Conservation (phyloP, 345 rosid genomes). For the Murraya paniculata region DNA sequence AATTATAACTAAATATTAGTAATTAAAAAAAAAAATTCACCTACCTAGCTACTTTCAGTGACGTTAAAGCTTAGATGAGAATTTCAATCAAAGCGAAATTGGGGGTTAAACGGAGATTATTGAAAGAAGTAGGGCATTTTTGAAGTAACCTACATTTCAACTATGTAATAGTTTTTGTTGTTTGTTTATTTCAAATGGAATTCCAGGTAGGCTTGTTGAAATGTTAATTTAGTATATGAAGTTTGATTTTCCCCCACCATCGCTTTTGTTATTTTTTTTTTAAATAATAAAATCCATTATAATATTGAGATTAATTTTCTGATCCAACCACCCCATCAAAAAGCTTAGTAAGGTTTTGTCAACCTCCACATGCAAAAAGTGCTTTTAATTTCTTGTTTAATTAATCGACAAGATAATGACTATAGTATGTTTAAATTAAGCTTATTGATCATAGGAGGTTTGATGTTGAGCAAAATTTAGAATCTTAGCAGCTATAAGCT, state of each 20-base stretch:
- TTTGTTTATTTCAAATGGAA: slow-evolving; percentile 38
- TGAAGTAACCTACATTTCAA: not conserved
- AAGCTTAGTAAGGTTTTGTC: slow-evolving; percentile 35
- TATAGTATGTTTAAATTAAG: not conserved
- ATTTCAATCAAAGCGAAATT: too few relatives aligned
- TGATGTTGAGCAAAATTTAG: not conserved
- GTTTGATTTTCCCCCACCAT: slow-evolving; percentile 23
- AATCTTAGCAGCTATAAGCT: not conserved
- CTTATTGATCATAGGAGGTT: not conserved
- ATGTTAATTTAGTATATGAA: not conserved
- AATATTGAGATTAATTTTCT: slow-evolving; percentile 17
- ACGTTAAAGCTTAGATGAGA: too few relatives aligned
- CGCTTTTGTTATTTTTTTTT: slow-evolving; percentile 13
- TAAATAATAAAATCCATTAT: slow-evolving; percentile 2
- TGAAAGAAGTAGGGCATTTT: slow-evolving; percentile 19
- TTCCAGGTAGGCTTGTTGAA: slow-evolving; percentile 45
- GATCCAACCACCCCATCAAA: slow-evolving; percentile 53
- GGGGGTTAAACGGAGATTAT: not conserved
- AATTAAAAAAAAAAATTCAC: too few relatives aligned
- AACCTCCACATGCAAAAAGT: slow-evolving; percentile 72
- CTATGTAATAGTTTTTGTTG: not conserved
- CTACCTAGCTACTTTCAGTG: too few relatives aligned
- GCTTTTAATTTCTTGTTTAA: slow-evolving; percentile 15
- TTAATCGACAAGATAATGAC: slow-evolving; percentile 15
- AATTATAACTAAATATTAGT: too few relatives aligned